Percentiles rank a stretch among this genome's conserved stretches.
Conservation (phyloP, 1,284 basidiomycete genomes). For the Ustilago shanxiensis region DNA sequence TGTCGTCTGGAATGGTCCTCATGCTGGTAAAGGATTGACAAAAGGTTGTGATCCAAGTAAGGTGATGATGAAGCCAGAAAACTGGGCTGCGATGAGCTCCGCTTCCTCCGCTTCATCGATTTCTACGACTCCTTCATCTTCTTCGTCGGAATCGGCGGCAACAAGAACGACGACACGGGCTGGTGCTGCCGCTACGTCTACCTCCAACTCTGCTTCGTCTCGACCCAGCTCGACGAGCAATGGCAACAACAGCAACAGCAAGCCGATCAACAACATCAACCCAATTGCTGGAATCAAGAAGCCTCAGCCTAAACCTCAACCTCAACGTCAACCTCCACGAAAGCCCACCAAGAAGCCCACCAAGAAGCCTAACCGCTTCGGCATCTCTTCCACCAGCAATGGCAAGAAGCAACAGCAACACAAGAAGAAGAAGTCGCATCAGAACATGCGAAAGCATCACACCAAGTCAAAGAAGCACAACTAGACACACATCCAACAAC, state of each 20-base stretch:
- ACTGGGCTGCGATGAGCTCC: neutral
- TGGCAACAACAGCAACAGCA: slow-evolving; percentile 4
- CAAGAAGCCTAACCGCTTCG: neutral
- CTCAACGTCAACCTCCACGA: neutral
- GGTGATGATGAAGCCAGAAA: slow-evolving; percentile 30
- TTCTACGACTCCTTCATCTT: slow-evolving; percentile 1
- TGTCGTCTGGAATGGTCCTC: slow-evolving; percentile 46
- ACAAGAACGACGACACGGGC: neutral
- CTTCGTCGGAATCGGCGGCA: neutral
- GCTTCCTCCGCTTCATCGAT: neutral
- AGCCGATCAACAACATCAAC: neutral
- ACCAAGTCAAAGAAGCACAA: neutral
- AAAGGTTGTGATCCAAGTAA: slow-evolving; percentile 41
- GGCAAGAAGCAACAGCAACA: neutral
- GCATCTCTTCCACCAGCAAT: neutral
- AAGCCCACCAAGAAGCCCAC: neutral
- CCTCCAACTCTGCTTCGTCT: neutral
- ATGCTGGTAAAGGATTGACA: slow-evolving; percentile 42
- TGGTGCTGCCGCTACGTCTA: neutral
- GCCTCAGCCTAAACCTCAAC: neutral
- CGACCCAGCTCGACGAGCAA: neutral
- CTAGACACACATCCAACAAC: neutral
- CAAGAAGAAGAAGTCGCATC: neutral
- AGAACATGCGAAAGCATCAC: slow-evolving; percentile 2
- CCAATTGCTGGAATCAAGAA: slow-evolving; percentile 2